Evolutionary conservation across 1,284 basidiomycete genomes (phyloP), one percentile per base, ranked within the genome.

Genomic region (Puccinia coronata): DNA sequence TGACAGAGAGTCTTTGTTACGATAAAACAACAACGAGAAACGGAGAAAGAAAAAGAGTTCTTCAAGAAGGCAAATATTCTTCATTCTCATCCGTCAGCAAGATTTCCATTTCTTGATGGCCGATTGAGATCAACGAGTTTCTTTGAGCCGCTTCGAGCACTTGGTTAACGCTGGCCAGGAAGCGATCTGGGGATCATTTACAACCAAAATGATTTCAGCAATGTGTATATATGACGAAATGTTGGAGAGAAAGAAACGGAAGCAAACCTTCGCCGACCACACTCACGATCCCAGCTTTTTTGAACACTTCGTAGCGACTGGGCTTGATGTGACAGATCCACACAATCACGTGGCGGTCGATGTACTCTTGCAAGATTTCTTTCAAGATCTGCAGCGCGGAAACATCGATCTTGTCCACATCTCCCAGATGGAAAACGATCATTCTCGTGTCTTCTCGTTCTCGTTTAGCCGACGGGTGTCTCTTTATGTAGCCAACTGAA

Each of bases 301-400:
- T 51, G 28, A 80, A 72, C 2, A 71, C 31, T 49, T 71, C 39
- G 31, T 59, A 71, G 23, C 69, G 51, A 49, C 55, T 80, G 36
- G 78, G 70, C 31, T 55, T 72, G 41, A 80, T 55, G 53, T 80
- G 78, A 72, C 78, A 80, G 59, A 80, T 47, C 78, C 78, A 80
- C 71, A 80, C 78, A 14, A 57, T 59, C 43, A 80, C 78, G 23
- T 80, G 51, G 34, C 78, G 51, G 31, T 61, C 55, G 55, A 72
- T 49, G 57, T 80, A 80, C 18, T 80, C 78, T 23, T 72, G 41
- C 2, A 80, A 25, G 43, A 80, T 71, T 49, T 80, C 78, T 51
- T 72, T 71, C 34, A 80, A 63, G 31, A 80, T 80, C 43, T 80
- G 78, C 51, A 80, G 47, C 11, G 78, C 78, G 43, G 78, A 80